These are phyloP conservation scores for Kregervanrija delftensis DNA, from an alignment of 805 yeast genomes.

Conservation along the genomic window DNA sequence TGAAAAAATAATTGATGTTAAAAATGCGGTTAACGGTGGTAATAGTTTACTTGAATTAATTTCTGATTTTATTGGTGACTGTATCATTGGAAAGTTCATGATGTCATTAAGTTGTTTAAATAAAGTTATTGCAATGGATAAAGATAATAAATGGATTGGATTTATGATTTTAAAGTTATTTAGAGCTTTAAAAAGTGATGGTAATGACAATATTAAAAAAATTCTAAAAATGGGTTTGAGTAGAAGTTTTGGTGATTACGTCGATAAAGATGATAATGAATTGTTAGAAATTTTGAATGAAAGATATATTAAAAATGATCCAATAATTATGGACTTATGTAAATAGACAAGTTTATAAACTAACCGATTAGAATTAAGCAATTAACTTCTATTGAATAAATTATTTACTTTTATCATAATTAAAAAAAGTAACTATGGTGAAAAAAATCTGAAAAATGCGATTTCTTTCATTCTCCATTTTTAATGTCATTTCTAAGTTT, in stretches of 20 bases:
- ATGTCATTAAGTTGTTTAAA: constrained; percentile 29
- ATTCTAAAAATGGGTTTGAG: constrained; percentile 18
- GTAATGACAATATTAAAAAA: constrained; percentile 19
- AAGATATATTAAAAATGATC: no score
- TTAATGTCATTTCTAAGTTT: no score
- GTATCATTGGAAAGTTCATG: constrained; percentile 2
- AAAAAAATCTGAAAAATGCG: no score
- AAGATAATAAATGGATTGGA: constrained; percentile 15
- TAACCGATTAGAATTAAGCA: no score
- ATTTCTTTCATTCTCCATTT: no score
- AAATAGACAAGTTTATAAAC: no score
- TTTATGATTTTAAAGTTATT: constrained; percentile 14
- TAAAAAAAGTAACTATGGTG: no score
- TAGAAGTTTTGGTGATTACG: constrained; percentile 11
- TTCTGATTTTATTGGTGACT: neutral
- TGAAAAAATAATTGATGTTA: constrained; percentile 22
- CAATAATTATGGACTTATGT: no score
- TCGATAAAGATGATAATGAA: no score
- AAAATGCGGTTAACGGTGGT: constrained; percentile 16
- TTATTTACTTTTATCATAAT: no score
- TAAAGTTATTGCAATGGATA: constrained; percentile 19
- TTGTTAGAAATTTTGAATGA: no score
- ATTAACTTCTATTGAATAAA: no score
- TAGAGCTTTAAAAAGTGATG: constrained; percentile 7
- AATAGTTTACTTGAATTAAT: neutral